Evolutionary conservation across 1,284 basidiomycete genomes (phyloP).

Genomic region (Gomphus bonarii): DNA sequence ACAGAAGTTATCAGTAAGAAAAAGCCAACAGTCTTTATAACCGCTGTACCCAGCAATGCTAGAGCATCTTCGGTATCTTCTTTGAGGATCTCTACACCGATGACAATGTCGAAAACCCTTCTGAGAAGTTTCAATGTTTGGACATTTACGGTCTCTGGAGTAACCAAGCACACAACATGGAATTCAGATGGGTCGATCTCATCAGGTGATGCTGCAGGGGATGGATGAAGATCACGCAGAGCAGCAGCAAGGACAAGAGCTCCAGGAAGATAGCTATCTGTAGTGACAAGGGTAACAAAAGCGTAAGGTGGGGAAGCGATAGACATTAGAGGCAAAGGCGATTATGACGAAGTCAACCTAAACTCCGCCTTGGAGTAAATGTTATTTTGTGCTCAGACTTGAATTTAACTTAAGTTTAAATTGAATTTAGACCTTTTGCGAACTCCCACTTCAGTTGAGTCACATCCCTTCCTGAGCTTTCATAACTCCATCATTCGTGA

Average conservation of each 20-base stretch:
- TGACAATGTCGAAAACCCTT: constrained; percentile 72
- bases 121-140: constrained; percentile 74
- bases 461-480: too few relatives aligned
- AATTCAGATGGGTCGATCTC: constrained; percentile 45
- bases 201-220: constrained; percentile 35
- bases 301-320: constrained; percentile 39
- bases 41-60: constrained; percentile 68
- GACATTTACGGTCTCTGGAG: constrained; percentile 88
- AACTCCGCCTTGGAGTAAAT: background rate
- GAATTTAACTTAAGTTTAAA: too few relatives aligned
- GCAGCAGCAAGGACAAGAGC: constrained; percentile 81
- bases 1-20: background rate
- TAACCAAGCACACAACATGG: constrained; percentile 87
- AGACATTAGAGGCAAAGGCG: background rate
- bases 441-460: too few relatives aligned
- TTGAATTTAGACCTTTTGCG: too few relatives aligned
- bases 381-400: too few relatives aligned
- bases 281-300: constrained; percentile 85
- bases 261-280: constrained; percentile 86
- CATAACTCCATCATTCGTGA: too few relatives aligned
- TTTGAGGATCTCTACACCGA: constrained; percentile 84
- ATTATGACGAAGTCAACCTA: background rate
- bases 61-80: constrained; percentile 57
- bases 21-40: background rate
- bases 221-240: constrained; percentile 67